These are phyloP conservation scores for Eucalyptus tenuipes DNA, from an alignment of 345 rosid genomes.

Conservation along the genomic window DNA sequence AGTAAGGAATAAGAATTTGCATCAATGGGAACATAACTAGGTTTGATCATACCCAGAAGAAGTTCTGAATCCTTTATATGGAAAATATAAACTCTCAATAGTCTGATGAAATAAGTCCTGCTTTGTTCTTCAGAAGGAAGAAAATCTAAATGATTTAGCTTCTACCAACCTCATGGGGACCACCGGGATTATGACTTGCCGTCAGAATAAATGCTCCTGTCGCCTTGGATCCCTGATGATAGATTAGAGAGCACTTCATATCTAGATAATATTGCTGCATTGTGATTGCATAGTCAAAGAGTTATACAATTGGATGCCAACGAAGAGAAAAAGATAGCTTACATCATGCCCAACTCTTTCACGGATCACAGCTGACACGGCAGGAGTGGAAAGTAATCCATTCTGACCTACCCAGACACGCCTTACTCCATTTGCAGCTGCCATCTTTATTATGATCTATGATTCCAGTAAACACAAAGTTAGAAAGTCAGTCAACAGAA, in stretches of 20 bases:
- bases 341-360: conserved; percentile 90
- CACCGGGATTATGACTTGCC: conserved; percentile 99
- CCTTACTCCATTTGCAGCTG: conserved; percentile 95
- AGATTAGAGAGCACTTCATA: neutral
- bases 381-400: conserved; percentile 96
- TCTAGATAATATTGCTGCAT: neutral
- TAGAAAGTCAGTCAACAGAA: neutral
- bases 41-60: neutral
- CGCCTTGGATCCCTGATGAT: conserved; percentile 79
- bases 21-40: neutral
- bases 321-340: conserved; percentile 11
- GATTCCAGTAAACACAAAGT: neutral
- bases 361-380: conserved; percentile 94
- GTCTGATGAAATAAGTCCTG: neutral
- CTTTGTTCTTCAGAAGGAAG: neutral
- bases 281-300: neutral
- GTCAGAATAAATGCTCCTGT: conserved; percentile 94
- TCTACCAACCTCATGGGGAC: conserved; percentile 67
- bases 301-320: neutral
- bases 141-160: neutral
- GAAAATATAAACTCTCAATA: neutral
- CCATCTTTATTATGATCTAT: conserved; percentile 79
- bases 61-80: neutral
- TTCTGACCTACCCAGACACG: conserved; percentile 96
- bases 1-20: neutral